phyloP scores from a whole-genome alignment of 148 eudicot genomes.

The Arctostaphylos glauca region DNA sequence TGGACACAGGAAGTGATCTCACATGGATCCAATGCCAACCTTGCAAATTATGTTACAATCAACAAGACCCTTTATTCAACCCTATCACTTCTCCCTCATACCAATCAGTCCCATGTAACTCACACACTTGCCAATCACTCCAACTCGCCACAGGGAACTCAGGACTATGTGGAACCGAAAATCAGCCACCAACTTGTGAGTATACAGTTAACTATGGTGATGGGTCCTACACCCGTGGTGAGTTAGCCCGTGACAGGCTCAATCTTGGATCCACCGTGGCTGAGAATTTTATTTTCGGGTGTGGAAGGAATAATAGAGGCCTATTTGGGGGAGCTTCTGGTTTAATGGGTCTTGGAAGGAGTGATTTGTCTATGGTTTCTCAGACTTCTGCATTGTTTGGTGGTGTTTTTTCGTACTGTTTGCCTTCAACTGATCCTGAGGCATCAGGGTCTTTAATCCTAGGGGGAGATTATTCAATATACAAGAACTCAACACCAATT shows the following conservation, averaged over 20 bases:
- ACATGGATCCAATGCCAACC: slow-evolving; percentile 91
- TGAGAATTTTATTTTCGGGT: slow-evolving; percentile 63
- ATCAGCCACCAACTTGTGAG: slow-evolving; percentile 36
- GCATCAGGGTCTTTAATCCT: slow-evolving; percentile 58
- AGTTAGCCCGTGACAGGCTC: slow-evolving; percentile 44
- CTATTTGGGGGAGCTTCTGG: slow-evolving; percentile 76
- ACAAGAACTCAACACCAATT: slow-evolving; percentile 56
- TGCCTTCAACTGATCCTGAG: slow-evolving; percentile 48
- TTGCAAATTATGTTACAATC: slow-evolving; percentile 62
- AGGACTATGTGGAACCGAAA: slow-evolving; percentile 26
- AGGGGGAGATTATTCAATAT: slow-evolving; percentile 40
- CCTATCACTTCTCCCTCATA: slow-evolving; percentile 53
- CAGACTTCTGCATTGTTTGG: slow-evolving; percentile 51
- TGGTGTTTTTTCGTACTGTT: slow-evolving; percentile 70
- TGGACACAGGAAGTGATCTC: slow-evolving; percentile 85
- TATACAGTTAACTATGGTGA: slow-evolving; percentile 72
- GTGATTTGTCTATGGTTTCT: slow-evolving; percentile 52
- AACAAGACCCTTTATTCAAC: slow-evolving; percentile 64
- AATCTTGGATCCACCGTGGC: slow-evolving; percentile 35
- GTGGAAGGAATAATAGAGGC: slow-evolving; percentile 67
- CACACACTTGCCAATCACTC: slow-evolving; percentile 43
- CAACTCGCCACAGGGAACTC: slow-evolving; percentile 42
- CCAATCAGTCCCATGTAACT: slow-evolving; percentile 41
- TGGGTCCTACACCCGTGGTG: slow-evolving; percentile 66
- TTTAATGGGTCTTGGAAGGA: slow-evolving; percentile 70